These are phyloP conservation scores for Ascochyta rabiei DNA, from an alignment of 2,329 filamentous ascomycete species.

Conservation along the genomic window DNA sequence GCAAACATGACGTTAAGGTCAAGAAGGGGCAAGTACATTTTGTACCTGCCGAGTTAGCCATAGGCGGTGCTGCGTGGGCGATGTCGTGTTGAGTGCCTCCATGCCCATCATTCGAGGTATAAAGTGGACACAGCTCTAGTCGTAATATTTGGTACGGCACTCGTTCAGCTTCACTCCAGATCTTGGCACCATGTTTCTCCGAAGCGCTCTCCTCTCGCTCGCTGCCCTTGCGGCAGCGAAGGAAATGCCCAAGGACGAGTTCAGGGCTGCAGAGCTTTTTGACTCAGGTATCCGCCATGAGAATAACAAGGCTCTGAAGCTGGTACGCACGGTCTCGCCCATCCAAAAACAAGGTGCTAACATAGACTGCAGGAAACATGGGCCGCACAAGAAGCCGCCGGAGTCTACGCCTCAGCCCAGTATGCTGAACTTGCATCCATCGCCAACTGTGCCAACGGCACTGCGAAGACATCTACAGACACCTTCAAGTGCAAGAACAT, in stretches of 20 bases:
- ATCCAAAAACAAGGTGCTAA: slow-evolving; percentile 21
- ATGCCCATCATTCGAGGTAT: slow-evolving; percentile 6
- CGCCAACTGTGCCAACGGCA: slow-evolving; percentile 46
- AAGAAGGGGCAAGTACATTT: slow-evolving; percentile 36
- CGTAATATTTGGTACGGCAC: neutral
- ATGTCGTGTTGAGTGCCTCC: slow-evolving; percentile 16
- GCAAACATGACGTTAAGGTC: slow-evolving; percentile 22
- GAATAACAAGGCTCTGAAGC: slow-evolving; percentile 45
- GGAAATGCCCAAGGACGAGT: slow-evolving; percentile 44
- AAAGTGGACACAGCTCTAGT: neutral
- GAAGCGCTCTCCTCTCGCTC: slow-evolving; percentile 38
- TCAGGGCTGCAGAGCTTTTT: slow-evolving; percentile 45
- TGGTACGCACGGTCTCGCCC: slow-evolving; percentile 21
- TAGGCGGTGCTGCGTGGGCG: slow-evolving; percentile 16
- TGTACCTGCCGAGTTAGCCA: slow-evolving; percentile 40
- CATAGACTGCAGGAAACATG: slow-evolving; percentile 42
- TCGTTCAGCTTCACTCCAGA: slow-evolving; percentile 3
- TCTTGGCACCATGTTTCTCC: slow-evolving; percentile 39
- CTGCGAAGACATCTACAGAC: slow-evolving; percentile 43
- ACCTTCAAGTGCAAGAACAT: slow-evolving; percentile 52
- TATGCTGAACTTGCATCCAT: slow-evolving; percentile 44
- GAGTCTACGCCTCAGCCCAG: slow-evolving; percentile 42
- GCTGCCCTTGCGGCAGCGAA: slow-evolving; percentile 42
- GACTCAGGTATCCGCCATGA: slow-evolving; percentile 49
- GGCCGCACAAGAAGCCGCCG: slow-evolving; percentile 41